Base-by-base conservation (phyloP, 1,284 basidiomycete genomes). In the Coniferiporia weirii region DNA sequence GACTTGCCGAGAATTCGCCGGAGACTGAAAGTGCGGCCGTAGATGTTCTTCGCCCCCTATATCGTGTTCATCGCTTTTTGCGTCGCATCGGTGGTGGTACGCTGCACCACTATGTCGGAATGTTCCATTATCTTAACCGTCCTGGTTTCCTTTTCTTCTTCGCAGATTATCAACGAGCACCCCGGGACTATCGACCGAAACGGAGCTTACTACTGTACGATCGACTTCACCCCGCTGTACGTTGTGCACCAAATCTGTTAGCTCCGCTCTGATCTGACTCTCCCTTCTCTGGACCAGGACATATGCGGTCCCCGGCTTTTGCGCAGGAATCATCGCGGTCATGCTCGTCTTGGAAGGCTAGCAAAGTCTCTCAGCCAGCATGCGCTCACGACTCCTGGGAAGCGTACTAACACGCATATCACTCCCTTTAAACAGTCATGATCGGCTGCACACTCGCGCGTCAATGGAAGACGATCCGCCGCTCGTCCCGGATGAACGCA, bases 261-360 rank as follows among this genome's bases (percentile, higher is more conserved):
- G 8, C 5, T 1, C 17, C 38, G 17, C 19, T 22, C 22, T 27
- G 20, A 20, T 4, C 10, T 32, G 17, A n/a, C n/a, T n/a, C n/a
- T n/a, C n/a, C 5, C 27, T 36, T 12, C 19, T 12, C 0, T 32
- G 22, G 9, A 32, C 27, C 27, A 57, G 54, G 34, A 50, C 48
- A 10, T 52, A 34, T 32, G 48, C 60, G 2, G 54, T 57, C 19
- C 60, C 60, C 5, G 60, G 49, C n/a, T 61, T 51, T 44, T 51
- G 55, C 38, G 60, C 60, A 12, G 50, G 45, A n/a, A 38, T 61
- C 36, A 61, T 61, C 22, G 50, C 38, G 12, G 47, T 61, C 44
- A 61, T 61, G 60, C 45, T 61, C 20, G 34, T 53, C 17, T 52
- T 61, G n/a, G 60, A 61, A 53, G 22, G 60, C 57, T 17, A 2